A percentile compares a stretch with the other conserved stretches of the same genome.
Evolutionary conservation across 495 filamentous ascomycete species (phyloP).

Genomic region (Penicillium paradoxum): DNA sequence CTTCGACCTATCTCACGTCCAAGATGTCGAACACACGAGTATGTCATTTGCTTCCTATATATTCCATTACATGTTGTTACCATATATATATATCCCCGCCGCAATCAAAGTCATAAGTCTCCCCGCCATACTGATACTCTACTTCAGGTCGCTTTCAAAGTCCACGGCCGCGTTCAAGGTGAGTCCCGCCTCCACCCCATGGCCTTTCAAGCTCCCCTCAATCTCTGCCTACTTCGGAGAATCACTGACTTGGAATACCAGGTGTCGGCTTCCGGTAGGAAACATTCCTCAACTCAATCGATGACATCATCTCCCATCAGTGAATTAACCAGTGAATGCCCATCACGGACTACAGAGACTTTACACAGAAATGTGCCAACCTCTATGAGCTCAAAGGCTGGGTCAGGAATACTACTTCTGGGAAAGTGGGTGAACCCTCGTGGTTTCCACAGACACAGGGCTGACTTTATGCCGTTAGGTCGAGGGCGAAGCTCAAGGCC

Average conservation of each 20-base stretch:
- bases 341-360: conserved; percentile 48
- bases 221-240: neutral
- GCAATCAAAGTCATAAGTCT: no score
- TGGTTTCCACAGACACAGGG: neutral
- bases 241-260: conserved; percentile 23
- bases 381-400: conserved; percentile 67
- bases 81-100: neutral
- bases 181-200: neutral
- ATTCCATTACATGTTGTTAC: neutral
- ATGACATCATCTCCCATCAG: conserved; percentile 19
- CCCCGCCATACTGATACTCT: conserved; percentile 1
- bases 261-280: conserved; percentile 69
- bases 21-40: conserved; percentile 19
- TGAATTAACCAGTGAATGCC: neutral
- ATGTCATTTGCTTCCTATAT: neutral
- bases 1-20: neutral
- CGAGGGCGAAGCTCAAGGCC: conserved; percentile 85
- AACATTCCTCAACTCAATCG: neutral
- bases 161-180: conserved; percentile 52
- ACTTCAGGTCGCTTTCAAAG: conserved; percentile 46
- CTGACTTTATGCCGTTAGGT: conserved; percentile 48
- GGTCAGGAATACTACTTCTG: conserved; percentile 70
- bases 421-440: conserved; percentile 48
- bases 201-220: neutral
- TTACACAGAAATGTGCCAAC: conserved; percentile 62